These are phyloP conservation scores for Pogostemon cablin DNA, from an alignment of 257 asterid species.

Conservation along the genomic window DNA sequence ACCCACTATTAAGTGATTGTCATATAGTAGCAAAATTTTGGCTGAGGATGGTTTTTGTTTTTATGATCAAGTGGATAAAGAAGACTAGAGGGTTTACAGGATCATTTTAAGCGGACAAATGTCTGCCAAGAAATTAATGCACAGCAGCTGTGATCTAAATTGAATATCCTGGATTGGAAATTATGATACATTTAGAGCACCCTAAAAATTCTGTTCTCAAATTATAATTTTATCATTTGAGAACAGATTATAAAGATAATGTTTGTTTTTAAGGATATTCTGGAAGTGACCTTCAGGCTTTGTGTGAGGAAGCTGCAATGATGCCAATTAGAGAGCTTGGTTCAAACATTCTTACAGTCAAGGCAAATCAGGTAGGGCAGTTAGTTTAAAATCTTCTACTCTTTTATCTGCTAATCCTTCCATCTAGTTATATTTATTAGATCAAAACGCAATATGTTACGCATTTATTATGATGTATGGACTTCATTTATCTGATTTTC, in stretches of 20 bases:
- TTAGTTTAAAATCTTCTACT: constrained; percentile 8
- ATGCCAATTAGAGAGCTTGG: constrained; percentile 99
- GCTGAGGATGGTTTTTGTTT: not conserved
- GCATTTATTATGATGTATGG: too few relatives aligned
- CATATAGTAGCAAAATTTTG: not conserved
- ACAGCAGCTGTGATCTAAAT: not conserved
- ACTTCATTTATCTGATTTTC: too few relatives aligned
- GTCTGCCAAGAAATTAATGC: constrained; percentile 18
- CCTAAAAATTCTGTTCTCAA: not conserved
- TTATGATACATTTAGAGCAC: not conserved
- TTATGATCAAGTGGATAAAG: not conserved
- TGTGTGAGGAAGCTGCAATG: constrained; percentile 98
- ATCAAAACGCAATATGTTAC: not conserved
- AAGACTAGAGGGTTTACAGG: constrained; percentile 7
- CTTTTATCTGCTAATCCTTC: constrained; percentile 15
- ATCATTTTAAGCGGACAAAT: constrained; percentile 3
- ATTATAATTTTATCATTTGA: not conserved
- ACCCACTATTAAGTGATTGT: constrained; percentile 13
- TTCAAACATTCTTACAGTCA: constrained; percentile 68
- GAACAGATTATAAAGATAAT: constrained; percentile 23
- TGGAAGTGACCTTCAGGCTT: constrained; percentile 94
- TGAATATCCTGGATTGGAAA: not conserved
- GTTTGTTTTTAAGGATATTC: constrained; percentile 67
- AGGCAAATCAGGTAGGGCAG: constrained; percentile 68
- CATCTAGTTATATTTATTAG: constrained; percentile 4